A percentile compares a stretch with the other conserved stretches of the same genome.
Conservation (phyloP, 768 basidiomycete genomes). For the Suillus luteus region DNA sequence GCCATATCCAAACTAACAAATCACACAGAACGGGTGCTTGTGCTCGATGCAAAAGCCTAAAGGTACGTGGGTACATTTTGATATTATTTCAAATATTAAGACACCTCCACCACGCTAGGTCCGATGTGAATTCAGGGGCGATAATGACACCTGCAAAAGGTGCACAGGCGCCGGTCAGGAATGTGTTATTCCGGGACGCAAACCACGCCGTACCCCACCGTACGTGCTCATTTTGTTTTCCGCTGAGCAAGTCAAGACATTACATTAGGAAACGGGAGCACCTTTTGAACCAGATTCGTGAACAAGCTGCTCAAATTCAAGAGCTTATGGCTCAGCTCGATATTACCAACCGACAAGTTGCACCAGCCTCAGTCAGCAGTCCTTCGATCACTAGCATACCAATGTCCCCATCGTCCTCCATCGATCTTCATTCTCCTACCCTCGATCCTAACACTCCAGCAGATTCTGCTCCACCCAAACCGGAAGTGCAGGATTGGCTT, state of each 20-base stretch:
- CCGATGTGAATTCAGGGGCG: slow-evolving; percentile 73
- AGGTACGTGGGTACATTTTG: slow-evolving; percentile 32
- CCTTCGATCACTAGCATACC: slow-evolving; percentile 36
- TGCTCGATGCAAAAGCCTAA: slow-evolving; percentile 64
- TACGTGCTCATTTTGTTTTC: slow-evolving; percentile 38
- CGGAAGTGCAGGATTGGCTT: slow-evolving; percentile 77
- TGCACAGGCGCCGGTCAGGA: slow-evolving; percentile 71
- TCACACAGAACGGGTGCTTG: slow-evolving; percentile 58
- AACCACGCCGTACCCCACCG: slow-evolving; percentile 79
- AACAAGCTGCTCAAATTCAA: slow-evolving; percentile 72
- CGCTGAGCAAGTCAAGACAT: neutral
- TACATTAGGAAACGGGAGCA: slow-evolving; percentile 71
- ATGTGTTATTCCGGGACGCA: slow-evolving; percentile 81
- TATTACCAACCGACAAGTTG: slow-evolving; percentile 35
- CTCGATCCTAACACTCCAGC: slow-evolving; percentile 28
- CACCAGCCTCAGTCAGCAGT: slow-evolving; percentile 21
- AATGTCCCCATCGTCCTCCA: slow-evolving; percentile 33
- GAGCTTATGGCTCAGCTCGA: slow-evolving; percentile 73
- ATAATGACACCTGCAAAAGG: slow-evolving; percentile 74
- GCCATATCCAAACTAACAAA: slow-evolving; percentile 6
- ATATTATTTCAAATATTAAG: neutral
- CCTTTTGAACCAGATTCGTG: slow-evolving; percentile 73
- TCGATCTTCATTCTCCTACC: slow-evolving; percentile 31
- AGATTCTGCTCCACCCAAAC: slow-evolving; percentile 37
- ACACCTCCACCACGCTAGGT: slow-evolving; percentile 47